Evolutionary conservation across 441 rosid species (phyloP).

Genomic region (Bruguiera hainesii): DNA sequence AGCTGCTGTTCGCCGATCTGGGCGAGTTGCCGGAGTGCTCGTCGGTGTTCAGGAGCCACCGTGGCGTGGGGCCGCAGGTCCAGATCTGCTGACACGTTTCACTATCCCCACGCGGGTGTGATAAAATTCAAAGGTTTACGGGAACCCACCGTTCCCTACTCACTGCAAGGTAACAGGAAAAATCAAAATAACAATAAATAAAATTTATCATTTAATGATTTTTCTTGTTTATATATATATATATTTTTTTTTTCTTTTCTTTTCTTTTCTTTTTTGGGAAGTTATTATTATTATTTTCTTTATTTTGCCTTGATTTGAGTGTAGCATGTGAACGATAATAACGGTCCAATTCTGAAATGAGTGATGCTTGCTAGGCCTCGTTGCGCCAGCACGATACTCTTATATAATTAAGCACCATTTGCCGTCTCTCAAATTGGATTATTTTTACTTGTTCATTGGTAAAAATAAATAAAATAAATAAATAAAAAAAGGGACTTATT

Average conservation of each 20-base stretch:
- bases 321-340: slow-evolving; percentile 9
- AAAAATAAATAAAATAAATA: too few species aligned
- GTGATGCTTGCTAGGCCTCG: too few species aligned
- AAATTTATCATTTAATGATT: slow-evolving; percentile 7
- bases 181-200: slow-evolving; percentile 5
- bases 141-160: slow-evolving; percentile 22
- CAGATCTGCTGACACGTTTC: slow-evolving; percentile 79
- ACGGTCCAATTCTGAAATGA: too few species aligned
- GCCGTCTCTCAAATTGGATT: slow-evolving; percentile 27
- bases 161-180: too few species aligned
- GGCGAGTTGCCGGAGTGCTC: slow-evolving; percentile 97
- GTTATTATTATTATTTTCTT: too few species aligned
- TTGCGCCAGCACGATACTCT: slow-evolving; percentile 21
- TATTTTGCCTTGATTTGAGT: slow-evolving; percentile 36
- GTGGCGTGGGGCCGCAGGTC: slow-evolving; percentile 61
- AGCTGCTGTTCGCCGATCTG: slow-evolving; percentile 89
- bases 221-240: background rate
- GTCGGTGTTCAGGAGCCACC: slow-evolving; percentile 59
- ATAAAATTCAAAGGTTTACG: slow-evolving; percentile 24
- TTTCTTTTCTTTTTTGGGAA: background rate
- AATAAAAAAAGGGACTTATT: too few species aligned
- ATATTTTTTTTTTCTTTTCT: slow-evolving; percentile 12
- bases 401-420: slow-evolving; percentile 25
- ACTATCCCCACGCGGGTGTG: slow-evolving; percentile 13
- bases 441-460: background rate